These are phyloP conservation scores for Diplocarpon rosae DNA, from an alignment of 2,329 filamentous ascomycete genomes.

Conservation along the genomic window DNA sequence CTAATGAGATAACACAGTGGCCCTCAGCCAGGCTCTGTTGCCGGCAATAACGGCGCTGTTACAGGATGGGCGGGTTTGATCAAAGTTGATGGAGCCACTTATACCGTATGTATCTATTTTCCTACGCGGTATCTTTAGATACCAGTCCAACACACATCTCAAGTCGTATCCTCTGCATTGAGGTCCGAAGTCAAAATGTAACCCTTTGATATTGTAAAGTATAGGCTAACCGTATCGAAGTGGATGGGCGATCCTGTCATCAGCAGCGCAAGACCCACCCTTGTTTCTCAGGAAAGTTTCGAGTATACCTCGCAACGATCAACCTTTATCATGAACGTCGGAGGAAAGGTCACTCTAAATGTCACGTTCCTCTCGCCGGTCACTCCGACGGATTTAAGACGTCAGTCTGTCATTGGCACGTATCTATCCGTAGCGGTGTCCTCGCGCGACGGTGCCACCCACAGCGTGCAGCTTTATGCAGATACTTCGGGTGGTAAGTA, in stretches of 20 bases:
- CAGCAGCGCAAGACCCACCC: conserved; percentile 31
- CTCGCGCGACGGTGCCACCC: conserved; percentile 49
- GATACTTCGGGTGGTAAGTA: conserved; percentile 58
- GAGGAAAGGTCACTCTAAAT: conserved; percentile 48
- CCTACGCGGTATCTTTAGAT: background rate
- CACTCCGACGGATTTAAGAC: conserved; percentile 52
- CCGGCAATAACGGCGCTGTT: conserved; percentile 35
- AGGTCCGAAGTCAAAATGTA: too few relatives aligned
- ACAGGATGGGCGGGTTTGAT: conserved; percentile 63
- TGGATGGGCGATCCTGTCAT: conserved; percentile 46
- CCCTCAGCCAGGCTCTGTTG: conserved; percentile 19
- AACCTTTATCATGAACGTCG: conserved; percentile 57
- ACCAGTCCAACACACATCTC: background rate
- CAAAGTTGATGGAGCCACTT: conserved; percentile 51
- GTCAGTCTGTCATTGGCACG: conserved; percentile 60
- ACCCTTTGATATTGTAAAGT: too few relatives aligned
- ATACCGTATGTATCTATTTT: conserved; percentile 37
- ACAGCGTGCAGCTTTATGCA: conserved; percentile 60
- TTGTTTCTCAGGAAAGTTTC: conserved; percentile 50
- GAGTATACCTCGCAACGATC: conserved; percentile 64
- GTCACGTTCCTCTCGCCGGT: conserved; percentile 63
- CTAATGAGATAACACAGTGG: conserved; percentile 9
- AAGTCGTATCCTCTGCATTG: background rate
- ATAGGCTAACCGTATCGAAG: too few relatives aligned
- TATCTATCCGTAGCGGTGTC: conserved; percentile 55